These are phyloP conservation scores for Hypoxylon sp. DNA, from an alignment of 2,329 filamentous ascomycete genomes.

Conservation along the genomic window DNA sequence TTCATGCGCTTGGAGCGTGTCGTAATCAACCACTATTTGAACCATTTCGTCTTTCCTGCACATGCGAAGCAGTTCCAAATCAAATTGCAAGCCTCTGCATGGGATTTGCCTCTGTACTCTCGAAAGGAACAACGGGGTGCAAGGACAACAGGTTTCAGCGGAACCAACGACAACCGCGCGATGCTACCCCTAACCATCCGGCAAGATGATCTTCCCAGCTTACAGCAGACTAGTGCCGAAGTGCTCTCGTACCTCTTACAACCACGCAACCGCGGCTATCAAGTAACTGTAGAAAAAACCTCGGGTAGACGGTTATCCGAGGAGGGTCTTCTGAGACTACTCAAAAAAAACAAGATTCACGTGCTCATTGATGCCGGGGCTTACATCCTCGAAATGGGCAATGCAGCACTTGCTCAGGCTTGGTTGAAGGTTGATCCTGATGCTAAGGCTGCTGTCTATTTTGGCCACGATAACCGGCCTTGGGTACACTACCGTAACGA, in stretches of 20 bases:
- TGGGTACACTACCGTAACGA: constrained; percentile 53
- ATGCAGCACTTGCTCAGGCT: constrained; percentile 54
- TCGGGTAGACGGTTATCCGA: constrained; percentile 56
- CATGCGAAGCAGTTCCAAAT: constrained; percentile 70
- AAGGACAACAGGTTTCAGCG: constrained; percentile 73
- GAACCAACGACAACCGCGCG: constrained; percentile 72
- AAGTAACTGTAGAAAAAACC: constrained; percentile 42
- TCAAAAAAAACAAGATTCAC: constrained; percentile 51
- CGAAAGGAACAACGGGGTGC: constrained; percentile 30
- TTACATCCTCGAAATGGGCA: constrained; percentile 70
- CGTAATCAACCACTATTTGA: constrained; percentile 67
- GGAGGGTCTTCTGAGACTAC: constrained; percentile 50
- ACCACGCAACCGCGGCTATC: constrained; percentile 58
- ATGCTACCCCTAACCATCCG: constrained; percentile 68
- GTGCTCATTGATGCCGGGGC: constrained; percentile 72
- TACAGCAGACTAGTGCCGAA: constrained; percentile 69
- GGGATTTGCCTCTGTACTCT: constrained; percentile 67
- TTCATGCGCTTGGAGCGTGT: constrained; percentile 56
- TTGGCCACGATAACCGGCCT: constrained; percentile 55
- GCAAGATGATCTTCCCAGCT: constrained; percentile 65
- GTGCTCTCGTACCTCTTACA: constrained; percentile 68
- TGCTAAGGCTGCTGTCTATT: constrained; percentile 62
- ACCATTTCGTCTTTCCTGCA: constrained; percentile 69
- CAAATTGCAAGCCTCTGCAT: constrained; percentile 71
- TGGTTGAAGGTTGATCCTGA: constrained; percentile 59